Conservation (phyloP, 306 rosid species). For the Geum urbanum region DNA sequence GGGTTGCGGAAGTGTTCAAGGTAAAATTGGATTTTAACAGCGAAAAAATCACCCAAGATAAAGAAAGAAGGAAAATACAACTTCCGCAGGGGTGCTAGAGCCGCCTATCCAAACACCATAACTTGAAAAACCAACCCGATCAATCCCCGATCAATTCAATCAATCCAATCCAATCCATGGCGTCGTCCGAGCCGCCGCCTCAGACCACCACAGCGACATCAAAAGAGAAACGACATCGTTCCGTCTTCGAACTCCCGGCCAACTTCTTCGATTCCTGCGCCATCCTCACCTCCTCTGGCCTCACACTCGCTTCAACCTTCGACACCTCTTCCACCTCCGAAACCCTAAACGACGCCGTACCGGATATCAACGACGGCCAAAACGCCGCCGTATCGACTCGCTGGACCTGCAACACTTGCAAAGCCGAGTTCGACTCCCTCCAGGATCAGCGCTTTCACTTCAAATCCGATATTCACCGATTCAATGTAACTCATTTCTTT, state of each 20-base stretch:
- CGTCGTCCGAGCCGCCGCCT: slow-evolving; percentile 44
- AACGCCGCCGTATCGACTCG: slow-evolving; percentile 41
- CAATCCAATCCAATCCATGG: neutral
- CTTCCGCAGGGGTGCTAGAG: neutral
- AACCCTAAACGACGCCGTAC: slow-evolving; percentile 31
- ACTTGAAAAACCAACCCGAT: neutral
- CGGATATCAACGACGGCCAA: slow-evolving; percentile 26
- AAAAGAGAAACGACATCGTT: slow-evolving; percentile 57
- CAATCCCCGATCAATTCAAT: neutral
- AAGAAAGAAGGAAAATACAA: slow-evolving; percentile 3
- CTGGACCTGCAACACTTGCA: slow-evolving; percentile 82
- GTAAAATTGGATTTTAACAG: too few species aligned
- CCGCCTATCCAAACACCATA: neutral
- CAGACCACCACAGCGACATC: slow-evolving; percentile 12
- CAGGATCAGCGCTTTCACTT: slow-evolving; percentile 91
- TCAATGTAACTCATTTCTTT: slow-evolving; percentile 51
- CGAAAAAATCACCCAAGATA: too few species aligned
- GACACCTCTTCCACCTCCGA: slow-evolving; percentile 22
- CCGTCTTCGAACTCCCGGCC: slow-evolving; percentile 55
- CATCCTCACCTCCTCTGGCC: slow-evolving; percentile 58
- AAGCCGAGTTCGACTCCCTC: slow-evolving; percentile 82
- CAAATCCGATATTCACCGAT: slow-evolving; percentile 92
- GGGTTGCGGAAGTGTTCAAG: too few species aligned
- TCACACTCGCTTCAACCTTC: slow-evolving; percentile 25
- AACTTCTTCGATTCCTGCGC: slow-evolving; percentile 56